Percentiles rank a stretch among this genome's conserved stretches.
Conservation (phyloP, 257 asterid genomes). For the Henckelia pumila region DNA sequence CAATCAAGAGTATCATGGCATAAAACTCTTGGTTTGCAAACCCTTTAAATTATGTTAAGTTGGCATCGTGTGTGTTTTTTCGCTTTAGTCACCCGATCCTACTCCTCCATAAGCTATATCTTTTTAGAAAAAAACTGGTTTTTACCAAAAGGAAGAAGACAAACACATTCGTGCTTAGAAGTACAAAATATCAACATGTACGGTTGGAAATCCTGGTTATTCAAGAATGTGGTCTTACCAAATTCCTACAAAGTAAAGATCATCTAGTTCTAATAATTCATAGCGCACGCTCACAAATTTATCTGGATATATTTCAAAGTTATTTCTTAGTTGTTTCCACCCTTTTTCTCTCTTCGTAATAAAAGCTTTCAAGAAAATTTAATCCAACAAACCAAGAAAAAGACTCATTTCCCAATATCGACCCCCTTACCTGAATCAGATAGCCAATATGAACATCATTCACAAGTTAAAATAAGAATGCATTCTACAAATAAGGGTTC, state of each 20-base stretch:
- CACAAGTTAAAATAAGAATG: conserved; percentile 2
- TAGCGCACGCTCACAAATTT: neutral
- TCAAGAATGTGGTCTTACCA: neutral
- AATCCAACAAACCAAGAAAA: neutral
- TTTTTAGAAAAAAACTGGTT: too few species aligned
- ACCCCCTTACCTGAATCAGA: neutral
- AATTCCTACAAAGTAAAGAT: neutral
- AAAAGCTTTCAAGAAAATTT: too few species aligned
- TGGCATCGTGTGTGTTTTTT: neutral
- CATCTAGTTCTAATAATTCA: too few species aligned
- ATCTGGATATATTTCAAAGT: neutral
- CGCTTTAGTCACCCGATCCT: neutral
- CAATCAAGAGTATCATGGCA: neutral
- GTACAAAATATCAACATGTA: neutral
- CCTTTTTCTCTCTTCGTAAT: neutral
- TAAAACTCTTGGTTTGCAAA: neutral
- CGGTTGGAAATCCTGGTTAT: neutral
- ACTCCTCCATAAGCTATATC: neutral
- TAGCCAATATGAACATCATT: neutral
- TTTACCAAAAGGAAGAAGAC: neutral
- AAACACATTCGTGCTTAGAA: neutral
- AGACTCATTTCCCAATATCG: conserved; percentile 5
- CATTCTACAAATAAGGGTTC: neutral
- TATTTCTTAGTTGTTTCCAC: neutral
- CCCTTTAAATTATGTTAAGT: neutral